Percentiles rank a stretch among this genome's conserved stretches.
Evolutionary conservation across 2,329 filamentous ascomycete species (phyloP).

Genomic region (Neoarthrinium moseri): DNA sequence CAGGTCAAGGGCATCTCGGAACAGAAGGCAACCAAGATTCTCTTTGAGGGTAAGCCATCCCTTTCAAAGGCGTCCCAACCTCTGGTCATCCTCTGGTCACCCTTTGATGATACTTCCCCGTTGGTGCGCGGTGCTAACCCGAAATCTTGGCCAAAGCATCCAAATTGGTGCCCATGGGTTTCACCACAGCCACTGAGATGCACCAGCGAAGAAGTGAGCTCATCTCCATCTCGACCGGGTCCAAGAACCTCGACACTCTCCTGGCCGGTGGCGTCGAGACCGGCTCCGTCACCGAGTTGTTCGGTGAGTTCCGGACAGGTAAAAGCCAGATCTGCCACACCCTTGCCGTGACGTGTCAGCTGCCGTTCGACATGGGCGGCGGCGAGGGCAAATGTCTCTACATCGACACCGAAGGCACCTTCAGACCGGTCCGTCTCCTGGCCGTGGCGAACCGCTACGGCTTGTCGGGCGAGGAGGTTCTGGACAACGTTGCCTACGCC

Average conservation of each 20-base stretch:
- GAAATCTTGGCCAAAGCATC: conserved; percentile 60
- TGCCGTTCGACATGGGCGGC: conserved; percentile 98
- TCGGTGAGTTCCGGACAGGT: conserved; percentile 95
- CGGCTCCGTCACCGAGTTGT: conserved; percentile 95
- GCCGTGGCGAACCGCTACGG: conserved; percentile 94
- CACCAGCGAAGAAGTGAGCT: conserved; percentile 94
- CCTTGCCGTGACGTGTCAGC: conserved; percentile 94
- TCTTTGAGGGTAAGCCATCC: conserved; percentile 74
- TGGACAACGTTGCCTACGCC: conserved; percentile 98
- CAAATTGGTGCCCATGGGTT: conserved; percentile 97
- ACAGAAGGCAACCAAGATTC: conserved; percentile 88
- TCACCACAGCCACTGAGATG: conserved; percentile 99
- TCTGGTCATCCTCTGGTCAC: not conserved
- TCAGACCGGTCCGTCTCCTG: conserved; percentile 85
- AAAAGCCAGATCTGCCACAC: conserved; percentile 99
- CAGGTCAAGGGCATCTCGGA: conserved; percentile 98
- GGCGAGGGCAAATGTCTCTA: conserved; percentile 98
- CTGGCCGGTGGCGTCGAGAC: conserved; percentile 95
- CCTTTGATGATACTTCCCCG: conserved; percentile 3
- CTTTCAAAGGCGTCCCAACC: no score
- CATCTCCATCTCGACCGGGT: conserved; percentile 96
- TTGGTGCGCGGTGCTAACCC: not conserved
- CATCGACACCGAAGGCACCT: conserved; percentile 97
- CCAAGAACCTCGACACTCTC: conserved; percentile 93
- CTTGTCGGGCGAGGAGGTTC: conserved; percentile 90